Percentiles rank a stretch among this genome's conserved stretches.
Evolutionary conservation across 768 basidiomycete genomes (phyloP).

Genomic region (Coprinopsis sp.): DNA sequence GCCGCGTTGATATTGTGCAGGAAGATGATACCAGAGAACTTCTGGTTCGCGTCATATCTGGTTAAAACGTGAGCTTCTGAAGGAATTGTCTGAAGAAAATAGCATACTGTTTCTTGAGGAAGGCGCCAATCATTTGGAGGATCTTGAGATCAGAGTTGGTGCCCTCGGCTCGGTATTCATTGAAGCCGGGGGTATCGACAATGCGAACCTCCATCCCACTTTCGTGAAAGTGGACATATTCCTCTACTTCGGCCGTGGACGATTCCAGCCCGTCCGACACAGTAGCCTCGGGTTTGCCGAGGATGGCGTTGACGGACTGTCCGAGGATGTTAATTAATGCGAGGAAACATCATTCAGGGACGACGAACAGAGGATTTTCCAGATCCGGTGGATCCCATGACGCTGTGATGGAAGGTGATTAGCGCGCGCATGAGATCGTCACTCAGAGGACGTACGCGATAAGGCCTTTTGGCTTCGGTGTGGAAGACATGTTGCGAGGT

Average conservation of each 20-base stretch:
- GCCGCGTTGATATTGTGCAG: constrained; percentile 37
- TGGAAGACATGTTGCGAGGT: too few species aligned
- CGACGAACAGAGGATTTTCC: constrained; percentile 5
- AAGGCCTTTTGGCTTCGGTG: too few species aligned
- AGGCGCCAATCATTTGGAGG: constrained; percentile 6
- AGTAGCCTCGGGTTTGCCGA: not conserved
- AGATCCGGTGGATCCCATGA: constrained; percentile 4
- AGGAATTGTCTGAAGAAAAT: not conserved
- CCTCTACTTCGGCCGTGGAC: not conserved
- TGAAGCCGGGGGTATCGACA: constrained; percentile 6
- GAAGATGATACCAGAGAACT: constrained; percentile 31
- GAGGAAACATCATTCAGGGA: not conserved
- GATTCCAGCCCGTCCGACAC: not conserved
- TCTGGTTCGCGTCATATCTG: not conserved
- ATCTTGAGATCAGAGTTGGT: constrained; percentile 1
- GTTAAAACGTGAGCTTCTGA: too few species aligned
- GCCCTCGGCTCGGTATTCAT: not conserved
- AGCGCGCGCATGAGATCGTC: too few species aligned
- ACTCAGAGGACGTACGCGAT: too few species aligned
- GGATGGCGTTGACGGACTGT: constrained; percentile 6
- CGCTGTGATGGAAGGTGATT: too few species aligned
- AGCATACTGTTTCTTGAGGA: constrained; percentile 10
- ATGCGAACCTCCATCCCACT: not conserved
- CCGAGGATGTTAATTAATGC: not conserved
- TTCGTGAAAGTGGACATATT: not conserved